Evolutionary conservation across 2,329 filamentous ascomycete genomes (phyloP).

Genomic region (Ophiostoma sp.): DNA sequence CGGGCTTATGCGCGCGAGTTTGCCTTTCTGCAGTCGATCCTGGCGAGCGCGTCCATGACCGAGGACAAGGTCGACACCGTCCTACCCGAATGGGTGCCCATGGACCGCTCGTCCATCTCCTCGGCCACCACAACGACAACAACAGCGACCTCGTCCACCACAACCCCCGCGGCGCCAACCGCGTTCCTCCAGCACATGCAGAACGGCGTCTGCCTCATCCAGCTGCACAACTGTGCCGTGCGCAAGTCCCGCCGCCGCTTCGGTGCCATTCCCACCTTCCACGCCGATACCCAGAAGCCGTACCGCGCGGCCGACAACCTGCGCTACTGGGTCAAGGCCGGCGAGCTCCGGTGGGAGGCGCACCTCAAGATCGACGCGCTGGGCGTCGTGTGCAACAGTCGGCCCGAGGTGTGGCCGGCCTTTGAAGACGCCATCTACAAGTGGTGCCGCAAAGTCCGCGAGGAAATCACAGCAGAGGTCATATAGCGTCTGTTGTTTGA

Average conservation of each 20-base stretch:
- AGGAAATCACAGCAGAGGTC: slow-evolving; percentile 70
- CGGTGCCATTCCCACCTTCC: slow-evolving; percentile 80
- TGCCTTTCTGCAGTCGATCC: slow-evolving; percentile 72
- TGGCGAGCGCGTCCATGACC: slow-evolving; percentile 26
- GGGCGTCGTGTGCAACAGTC: slow-evolving; percentile 72
- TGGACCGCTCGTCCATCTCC: slow-evolving; percentile 38
- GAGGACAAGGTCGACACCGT: slow-evolving; percentile 42
- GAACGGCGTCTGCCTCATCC: slow-evolving; percentile 74
- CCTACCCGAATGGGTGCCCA: slow-evolving; percentile 64
- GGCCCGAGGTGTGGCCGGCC: slow-evolving; percentile 64
- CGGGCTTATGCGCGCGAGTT: slow-evolving; percentile 70
- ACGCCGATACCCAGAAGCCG: slow-evolving; percentile 89
- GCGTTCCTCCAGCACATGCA: slow-evolving; percentile 68
- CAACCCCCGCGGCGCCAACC: slow-evolving; percentile 45
- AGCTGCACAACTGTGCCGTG: slow-evolving; percentile 84
- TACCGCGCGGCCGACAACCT: slow-evolving; percentile 93
- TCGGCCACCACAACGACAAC: slow-evolving; percentile 30
- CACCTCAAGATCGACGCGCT: slow-evolving; percentile 78
- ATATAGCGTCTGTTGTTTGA: slow-evolving; percentile 23
- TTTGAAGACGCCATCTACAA: slow-evolving; percentile 78
- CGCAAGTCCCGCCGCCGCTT: slow-evolving; percentile 80
- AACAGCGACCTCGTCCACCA: slow-evolving; percentile 27
- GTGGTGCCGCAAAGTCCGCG: slow-evolving; percentile 78
- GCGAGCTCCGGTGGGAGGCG: slow-evolving; percentile 88
- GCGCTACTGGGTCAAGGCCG: slow-evolving; percentile 92